phyloP scores from a whole-genome alignment of 2,329 filamentous ascomycete genomes.

The Monilinia fructigena region DNA sequence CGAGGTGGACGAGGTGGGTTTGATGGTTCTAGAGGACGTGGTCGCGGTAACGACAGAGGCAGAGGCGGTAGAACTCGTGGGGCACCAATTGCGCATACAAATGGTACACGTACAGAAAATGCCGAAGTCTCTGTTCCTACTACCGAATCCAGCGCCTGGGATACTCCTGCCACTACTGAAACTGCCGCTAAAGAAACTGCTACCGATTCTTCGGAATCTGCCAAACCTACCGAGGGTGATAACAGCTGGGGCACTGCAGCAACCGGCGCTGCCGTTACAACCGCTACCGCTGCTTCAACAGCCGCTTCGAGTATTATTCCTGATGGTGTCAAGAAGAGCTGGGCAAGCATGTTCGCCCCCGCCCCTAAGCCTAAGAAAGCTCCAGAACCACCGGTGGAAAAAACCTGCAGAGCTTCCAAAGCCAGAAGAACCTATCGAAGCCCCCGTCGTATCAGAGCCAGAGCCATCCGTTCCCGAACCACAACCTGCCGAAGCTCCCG shows the following conservation, averaged over 20 bases:
- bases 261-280: slow-evolving; percentile 41
- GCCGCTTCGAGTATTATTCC: slow-evolving; percentile 42
- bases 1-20: slow-evolving; percentile 59
- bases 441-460: slow-evolving; percentile 34
- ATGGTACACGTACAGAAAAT: slow-evolving; percentile 61
- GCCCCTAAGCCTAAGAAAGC: slow-evolving; percentile 53
- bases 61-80: slow-evolving; percentile 60
- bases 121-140: slow-evolving; percentile 64
- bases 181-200: not conserved
- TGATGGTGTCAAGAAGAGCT: slow-evolving; percentile 55
- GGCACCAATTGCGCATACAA: slow-evolving; percentile 59
- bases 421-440: slow-evolving; percentile 36
- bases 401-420: slow-evolving; percentile 33
- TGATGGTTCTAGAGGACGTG: slow-evolving; percentile 61
- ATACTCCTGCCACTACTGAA: slow-evolving; percentile 46
- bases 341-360: slow-evolving; percentile 73
- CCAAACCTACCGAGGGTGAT: slow-evolving; percentile 42
- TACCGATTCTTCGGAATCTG: slow-evolving; percentile 27
- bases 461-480: slow-evolving; percentile 47
- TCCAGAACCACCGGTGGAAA: slow-evolving; percentile 44
- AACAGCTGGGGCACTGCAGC: slow-evolving; percentile 40
- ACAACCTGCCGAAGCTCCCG: slow-evolving; percentile 36
- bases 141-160: slow-evolving; percentile 66
- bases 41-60: slow-evolving; percentile 61
- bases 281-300: slow-evolving; percentile 42